Evolutionary conservation across 768 basidiomycete genomes (phyloP).

Genomic region (Tremella yokohamensis): DNA sequence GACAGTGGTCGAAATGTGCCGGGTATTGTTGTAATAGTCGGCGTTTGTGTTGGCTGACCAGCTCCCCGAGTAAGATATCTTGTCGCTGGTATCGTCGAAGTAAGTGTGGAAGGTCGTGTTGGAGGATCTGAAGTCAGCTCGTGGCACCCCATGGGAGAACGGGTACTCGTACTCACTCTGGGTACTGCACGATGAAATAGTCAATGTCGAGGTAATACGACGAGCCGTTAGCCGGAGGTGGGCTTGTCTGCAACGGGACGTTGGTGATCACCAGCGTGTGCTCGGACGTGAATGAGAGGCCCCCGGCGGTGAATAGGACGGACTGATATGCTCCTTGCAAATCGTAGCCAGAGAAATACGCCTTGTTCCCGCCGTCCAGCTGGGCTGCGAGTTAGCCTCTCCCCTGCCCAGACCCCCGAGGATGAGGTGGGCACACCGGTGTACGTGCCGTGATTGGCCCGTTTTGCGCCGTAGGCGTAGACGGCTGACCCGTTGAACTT

Average conservation of each 20-base stretch:
- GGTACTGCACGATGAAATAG: slow-evolving; percentile 21
- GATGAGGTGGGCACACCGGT: neutral
- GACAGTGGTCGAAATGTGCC: neutral
- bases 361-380: too few relatives aligned
- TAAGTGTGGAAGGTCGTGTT: slow-evolving; percentile 16
- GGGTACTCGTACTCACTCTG: slow-evolving; percentile 12
- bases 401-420: too few relatives aligned
- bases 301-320: too few relatives aligned
- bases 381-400: too few relatives aligned
- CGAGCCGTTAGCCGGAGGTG: slow-evolving; percentile 6
- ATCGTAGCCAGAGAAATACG: too few relatives aligned
- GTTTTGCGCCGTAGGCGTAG: slow-evolving; percentile 25
- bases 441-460: slow-evolving; percentile 26
- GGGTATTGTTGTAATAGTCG: slow-evolving; percentile 16
- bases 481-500: slow-evolving; percentile 34
- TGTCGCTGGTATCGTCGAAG: slow-evolving; percentile 24
- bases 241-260: slow-evolving; percentile 11
- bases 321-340: too few relatives aligned
- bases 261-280: slow-evolving; percentile 9
- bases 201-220: slow-evolving; percentile 35
- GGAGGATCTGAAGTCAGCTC: neutral
- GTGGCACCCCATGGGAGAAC: too few relatives aligned
- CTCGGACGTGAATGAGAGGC: too few relatives aligned
- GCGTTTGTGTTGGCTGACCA: neutral
- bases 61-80: slow-evolving; percentile 16